Evolutionary conservation across 2,329 filamentous ascomycete genomes (phyloP).

Genomic region (Phaeosphaeria sp.): DNA sequence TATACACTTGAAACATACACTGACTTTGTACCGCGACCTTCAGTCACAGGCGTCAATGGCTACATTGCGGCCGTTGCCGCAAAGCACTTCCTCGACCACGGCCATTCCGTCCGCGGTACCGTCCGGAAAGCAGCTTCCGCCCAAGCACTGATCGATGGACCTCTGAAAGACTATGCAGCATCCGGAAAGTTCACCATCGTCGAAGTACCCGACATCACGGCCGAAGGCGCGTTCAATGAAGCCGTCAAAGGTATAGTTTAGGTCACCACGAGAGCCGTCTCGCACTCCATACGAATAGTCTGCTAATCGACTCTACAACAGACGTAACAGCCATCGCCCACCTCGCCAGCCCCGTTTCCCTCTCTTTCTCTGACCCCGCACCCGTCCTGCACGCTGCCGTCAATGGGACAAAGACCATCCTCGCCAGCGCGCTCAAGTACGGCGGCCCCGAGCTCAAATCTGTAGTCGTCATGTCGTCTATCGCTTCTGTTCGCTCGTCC

Average conservation of each 20-base stretch:
- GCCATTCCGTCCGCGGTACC: conserved; percentile 40
- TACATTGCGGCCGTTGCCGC: conserved; percentile 36
- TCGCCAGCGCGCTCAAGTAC: conserved; percentile 20
- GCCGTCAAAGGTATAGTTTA: conserved; percentile 27
- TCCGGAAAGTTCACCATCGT: conserved; percentile 27
- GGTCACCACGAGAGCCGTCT: too few species aligned
- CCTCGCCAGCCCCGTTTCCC: conserved; percentile 27
- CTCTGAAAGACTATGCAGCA: conserved; percentile 25
- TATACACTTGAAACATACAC: too few species aligned
- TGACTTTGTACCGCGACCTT: too few species aligned
- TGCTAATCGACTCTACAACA: background rate
- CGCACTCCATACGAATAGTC: background rate
- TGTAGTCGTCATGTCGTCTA: conserved; percentile 31
- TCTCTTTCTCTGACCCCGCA: conserved; percentile 25
- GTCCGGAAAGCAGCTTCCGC: conserved; percentile 32
- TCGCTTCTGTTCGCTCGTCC: conserved; percentile 16
- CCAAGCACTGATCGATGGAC: conserved; percentile 18
- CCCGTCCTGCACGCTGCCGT: conserved; percentile 29
- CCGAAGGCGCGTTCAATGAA: conserved; percentile 34
- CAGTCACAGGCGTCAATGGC: conserved; percentile 31
- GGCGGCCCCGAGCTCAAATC: conserved; percentile 38
- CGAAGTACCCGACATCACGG: conserved; percentile 37
- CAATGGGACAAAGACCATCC: conserved; percentile 27
- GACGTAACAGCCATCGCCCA: conserved; percentile 30
- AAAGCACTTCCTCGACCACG: conserved; percentile 32